A percentile compares a stretch with the other conserved stretches of the same genome.
phyloP scores from a whole-genome alignment of 352 stramenopile genomes.

The Pythium coloratum region DNA sequence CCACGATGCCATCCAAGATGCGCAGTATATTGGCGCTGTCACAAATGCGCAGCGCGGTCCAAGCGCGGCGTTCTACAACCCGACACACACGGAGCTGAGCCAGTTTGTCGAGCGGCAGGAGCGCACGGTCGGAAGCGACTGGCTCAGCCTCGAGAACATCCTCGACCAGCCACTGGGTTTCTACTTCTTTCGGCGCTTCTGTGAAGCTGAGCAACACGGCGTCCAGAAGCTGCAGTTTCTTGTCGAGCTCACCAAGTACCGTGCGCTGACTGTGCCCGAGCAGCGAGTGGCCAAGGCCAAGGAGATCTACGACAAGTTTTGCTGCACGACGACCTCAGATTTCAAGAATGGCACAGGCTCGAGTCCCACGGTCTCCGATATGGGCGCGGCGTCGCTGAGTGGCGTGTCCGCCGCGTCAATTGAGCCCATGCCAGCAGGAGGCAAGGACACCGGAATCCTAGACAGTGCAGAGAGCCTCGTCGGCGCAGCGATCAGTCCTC shows the following conservation, averaged over 20 bases:
- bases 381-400: not conserved
- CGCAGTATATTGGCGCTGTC: conserved; percentile 87
- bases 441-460: not conserved
- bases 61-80: conserved; percentile 72
- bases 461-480: conserved; percentile 7
- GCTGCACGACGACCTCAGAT: conserved; percentile 23
- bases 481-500: conserved; percentile 23
- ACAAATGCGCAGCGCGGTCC: conserved; percentile 70
- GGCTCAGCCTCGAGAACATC: conserved; percentile 69
- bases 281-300: conserved; percentile 47
- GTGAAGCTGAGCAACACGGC: conserved; percentile 64
- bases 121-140: conserved; percentile 47
- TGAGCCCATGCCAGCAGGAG: conserved; percentile 16
- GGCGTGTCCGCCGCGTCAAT: conserved; percentile 8
- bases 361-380: conserved; percentile 23
- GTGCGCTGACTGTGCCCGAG: conserved; percentile 44
- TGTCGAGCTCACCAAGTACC: conserved; percentile 74
- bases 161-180: conserved; percentile 79
- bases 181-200: conserved; percentile 81
- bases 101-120: conserved; percentile 70
- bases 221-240: conserved; percentile 66
- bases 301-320: conserved; percentile 66
- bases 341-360: conserved; percentile 9
- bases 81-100: conserved; percentile 53
- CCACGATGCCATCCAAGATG: conserved; percentile 89